phyloP scores from a whole-genome alignment of 1,284 basidiomycete species.

The Heterobasidion parviporum region DNA sequence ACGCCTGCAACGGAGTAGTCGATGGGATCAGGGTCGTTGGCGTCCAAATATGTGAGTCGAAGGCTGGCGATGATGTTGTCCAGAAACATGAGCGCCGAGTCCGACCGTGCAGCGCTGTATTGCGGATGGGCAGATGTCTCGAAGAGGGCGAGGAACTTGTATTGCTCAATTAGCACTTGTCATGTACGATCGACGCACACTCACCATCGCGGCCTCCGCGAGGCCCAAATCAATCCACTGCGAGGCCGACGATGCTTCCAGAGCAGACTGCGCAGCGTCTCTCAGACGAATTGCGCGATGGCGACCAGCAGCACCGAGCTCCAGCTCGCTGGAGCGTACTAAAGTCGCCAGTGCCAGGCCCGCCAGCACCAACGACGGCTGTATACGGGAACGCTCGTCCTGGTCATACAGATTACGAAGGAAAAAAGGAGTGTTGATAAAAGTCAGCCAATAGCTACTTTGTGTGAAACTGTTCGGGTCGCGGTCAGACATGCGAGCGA shows the following conservation, averaged over 20 bases:
- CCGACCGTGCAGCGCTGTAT: slow-evolving; percentile 46
- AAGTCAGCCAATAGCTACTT: slow-evolving; percentile 53
- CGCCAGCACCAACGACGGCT: slow-evolving; percentile 61
- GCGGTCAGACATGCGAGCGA: background rate
- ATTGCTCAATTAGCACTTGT: background rate
- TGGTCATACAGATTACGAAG: slow-evolving; percentile 43
- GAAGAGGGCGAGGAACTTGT: slow-evolving; percentile 65
- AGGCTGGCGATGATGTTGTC: slow-evolving; percentile 55
- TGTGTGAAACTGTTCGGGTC: slow-evolving; percentile 31
- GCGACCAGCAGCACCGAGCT: slow-evolving; percentile 41
- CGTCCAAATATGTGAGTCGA: slow-evolving; percentile 49
- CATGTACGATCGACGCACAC: slow-evolving; percentile 15
- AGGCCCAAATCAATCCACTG: slow-evolving; percentile 52
- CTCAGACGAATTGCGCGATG: slow-evolving; percentile 44
- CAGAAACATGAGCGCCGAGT: slow-evolving; percentile 43
- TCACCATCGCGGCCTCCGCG: slow-evolving; percentile 68
- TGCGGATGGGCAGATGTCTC: slow-evolving; percentile 66
- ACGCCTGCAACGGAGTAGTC: slow-evolving; percentile 44
- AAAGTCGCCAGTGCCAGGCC: slow-evolving; percentile 62
- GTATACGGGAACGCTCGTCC: slow-evolving; percentile 42
- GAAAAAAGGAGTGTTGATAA: slow-evolving; percentile 51
- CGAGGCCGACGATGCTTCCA: slow-evolving; percentile 42
- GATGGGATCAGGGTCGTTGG: slow-evolving; percentile 41
- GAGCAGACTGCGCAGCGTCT: slow-evolving; percentile 42
- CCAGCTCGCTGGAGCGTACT: slow-evolving; percentile 66